phyloP scores from a whole-genome alignment of 2,329 filamentous ascomycete genomes.

The Verticillium nubilum region DNA sequence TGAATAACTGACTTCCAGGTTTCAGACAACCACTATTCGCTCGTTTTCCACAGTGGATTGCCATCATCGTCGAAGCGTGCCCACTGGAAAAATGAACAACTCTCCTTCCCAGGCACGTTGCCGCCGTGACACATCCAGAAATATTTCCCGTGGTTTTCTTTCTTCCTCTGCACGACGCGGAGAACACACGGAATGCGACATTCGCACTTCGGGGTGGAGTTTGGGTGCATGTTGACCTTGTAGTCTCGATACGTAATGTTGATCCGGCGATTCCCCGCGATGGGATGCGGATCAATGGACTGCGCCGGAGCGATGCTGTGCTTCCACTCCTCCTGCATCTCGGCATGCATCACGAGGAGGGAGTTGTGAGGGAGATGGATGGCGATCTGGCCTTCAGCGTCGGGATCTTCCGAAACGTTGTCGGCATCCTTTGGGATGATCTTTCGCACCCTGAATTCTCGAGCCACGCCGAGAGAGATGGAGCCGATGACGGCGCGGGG shows the following conservation, averaged over 20 bases:
- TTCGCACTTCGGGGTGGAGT: constrained; percentile 68
- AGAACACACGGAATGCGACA: constrained; percentile 67
- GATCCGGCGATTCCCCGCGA: constrained; percentile 75
- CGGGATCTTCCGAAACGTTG: constrained; percentile 39
- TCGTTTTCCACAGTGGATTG: constrained; percentile 58
- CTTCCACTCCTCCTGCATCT: constrained; percentile 98
- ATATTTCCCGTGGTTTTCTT: constrained; percentile 71
- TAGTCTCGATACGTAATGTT: constrained; percentile 95
- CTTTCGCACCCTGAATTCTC: constrained; percentile 83
- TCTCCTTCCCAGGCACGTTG: constrained; percentile 61
- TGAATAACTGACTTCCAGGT: not conserved
- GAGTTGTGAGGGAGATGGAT: constrained; percentile 95
- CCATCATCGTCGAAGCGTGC: constrained; percentile 84
- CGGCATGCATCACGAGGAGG: constrained; percentile 89
- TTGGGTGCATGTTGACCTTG: constrained; percentile 69
- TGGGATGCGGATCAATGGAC: constrained; percentile 77
- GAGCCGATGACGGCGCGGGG: constrained; percentile 86
- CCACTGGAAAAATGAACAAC: constrained; percentile 79
- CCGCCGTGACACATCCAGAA: constrained; percentile 92
- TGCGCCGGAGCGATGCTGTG: constrained; percentile 73
- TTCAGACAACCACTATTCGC: not conserved
- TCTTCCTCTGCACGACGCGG: constrained; percentile 74
- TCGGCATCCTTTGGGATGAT: constrained; percentile 57
- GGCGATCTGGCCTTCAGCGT: constrained; percentile 78
- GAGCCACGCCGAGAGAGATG: constrained; percentile 82